Evolutionary conservation across 1,139 yeast genomes (phyloP).

Genomic region (Cylindricascospora bacillispora): DNA sequence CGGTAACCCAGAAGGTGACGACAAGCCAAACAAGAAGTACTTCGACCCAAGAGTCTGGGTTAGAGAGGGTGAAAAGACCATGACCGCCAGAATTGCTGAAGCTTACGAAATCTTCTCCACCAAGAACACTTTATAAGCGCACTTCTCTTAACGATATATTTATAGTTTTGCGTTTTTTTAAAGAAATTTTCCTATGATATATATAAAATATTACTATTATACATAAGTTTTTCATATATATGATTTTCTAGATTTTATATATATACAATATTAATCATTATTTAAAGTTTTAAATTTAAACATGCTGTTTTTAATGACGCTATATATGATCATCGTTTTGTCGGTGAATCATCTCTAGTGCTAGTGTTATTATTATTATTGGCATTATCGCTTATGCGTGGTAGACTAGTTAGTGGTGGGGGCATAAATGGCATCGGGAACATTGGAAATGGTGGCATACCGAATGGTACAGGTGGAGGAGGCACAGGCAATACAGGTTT

Average conservation of each 20-base stretch:
- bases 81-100: constrained; percentile 72
- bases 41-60: constrained; percentile 99
- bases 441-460: constrained; percentile 18
- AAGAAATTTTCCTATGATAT: no score
- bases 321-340: no score
- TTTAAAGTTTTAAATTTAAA: no score
- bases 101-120: constrained; percentile 85
- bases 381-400: no score
- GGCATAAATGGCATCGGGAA: constrained; percentile 20
- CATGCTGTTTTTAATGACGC: no score
- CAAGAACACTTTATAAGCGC: constrained; percentile 43
- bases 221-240: no score
- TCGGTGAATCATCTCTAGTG: no score
- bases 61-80: constrained; percentile 99
- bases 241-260: no score
- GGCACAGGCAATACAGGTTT: constrained; percentile 11
- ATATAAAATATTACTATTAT: no score
- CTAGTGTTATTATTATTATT: no score
- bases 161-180: constrained; percentile 2
- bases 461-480: constrained; percentile 13
- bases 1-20: constrained; percentile 99
- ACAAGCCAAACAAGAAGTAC: constrained; percentile 98
- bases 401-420: background rate
- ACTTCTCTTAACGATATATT: no score
- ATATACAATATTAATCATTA: no score